Evolutionary conservation across 108 stramenopile genomes (phyloP), one percentile per base, ranked within the genome.

Genomic region (Tribonema minus): DNA sequence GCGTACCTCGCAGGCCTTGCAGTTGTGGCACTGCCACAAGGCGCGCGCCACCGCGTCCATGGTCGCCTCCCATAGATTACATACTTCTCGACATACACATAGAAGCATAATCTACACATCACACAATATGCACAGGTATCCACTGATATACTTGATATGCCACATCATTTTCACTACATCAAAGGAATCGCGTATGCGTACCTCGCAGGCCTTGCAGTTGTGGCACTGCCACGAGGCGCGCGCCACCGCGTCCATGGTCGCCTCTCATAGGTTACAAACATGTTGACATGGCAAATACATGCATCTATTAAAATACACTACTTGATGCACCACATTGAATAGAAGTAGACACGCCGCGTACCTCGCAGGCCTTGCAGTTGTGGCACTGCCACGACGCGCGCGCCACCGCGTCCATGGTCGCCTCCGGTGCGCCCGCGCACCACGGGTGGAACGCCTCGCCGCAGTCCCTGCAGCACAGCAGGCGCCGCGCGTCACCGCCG

Each of bases 201-300:
- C n/a, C n/a, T n/a, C n/a, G n/a, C n/a, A n/a, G n/a, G n/a, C 82
- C 71, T 92, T 94, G 82, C 94, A 94, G 85, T 93, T 93, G 27
- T 89, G 87, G 82, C 94, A 94, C n/a, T 87, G 81, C 94, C 94
- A 94, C 7, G 85, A 84, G 58, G 88, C 87, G 30, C 87, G 88
- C 7, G 91, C 83, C 35, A 81, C 72, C 15, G 27, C 40, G 62
- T 87, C 83, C 90, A 92, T 91, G 66, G 86, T 83, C 61, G n/a
- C n/a, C n/a, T n/a, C n/a, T n/a, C n/a, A n/a, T n/a, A n/a, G n/a
- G n/a, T n/a, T n/a, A n/a, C n/a, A n/a, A n/a, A n/a, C n/a, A n/a
- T n/a, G n/a, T n/a, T n/a, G n/a, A n/a, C n/a, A n/a, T n/a, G n/a
- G n/a, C n/a, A n/a, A n/a, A n/a, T n/a, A n/a, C n/a, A n/a, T n/a